Percentiles rank a stretch among this genome's conserved stretches.
Evolutionary conservation across 306 rosid species (phyloP).

Genomic region (Dryas drummondii): DNA sequence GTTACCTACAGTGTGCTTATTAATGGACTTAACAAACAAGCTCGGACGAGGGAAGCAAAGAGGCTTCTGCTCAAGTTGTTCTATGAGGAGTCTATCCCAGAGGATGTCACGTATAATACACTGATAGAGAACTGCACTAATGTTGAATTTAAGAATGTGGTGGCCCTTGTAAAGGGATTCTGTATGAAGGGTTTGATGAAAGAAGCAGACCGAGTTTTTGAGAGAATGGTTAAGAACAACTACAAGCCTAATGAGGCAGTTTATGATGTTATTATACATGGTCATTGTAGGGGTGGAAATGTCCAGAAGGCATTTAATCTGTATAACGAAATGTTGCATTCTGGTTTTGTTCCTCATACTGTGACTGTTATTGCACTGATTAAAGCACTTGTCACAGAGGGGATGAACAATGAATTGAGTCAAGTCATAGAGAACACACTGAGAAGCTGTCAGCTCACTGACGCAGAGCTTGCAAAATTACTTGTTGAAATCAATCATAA

Average conservation of each 20-base stretch:
- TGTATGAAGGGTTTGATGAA: slow-evolving; percentile 89
- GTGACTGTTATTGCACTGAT: slow-evolving; percentile 64
- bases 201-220: slow-evolving; percentile 73
- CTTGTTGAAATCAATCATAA: slow-evolving; percentile 68
- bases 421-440: slow-evolving; percentile 50
- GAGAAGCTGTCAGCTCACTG: slow-evolving; percentile 60
- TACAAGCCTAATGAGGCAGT: slow-evolving; percentile 59
- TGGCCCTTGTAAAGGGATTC: slow-evolving; percentile 81
- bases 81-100: slow-evolving; percentile 64
- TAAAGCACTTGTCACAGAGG: slow-evolving; percentile 60
- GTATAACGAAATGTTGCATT: slow-evolving; percentile 60
- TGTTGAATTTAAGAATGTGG: slow-evolving; percentile 64
- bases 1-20: slow-evolving; percentile 91
- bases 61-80: slow-evolving; percentile 83
- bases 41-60: slow-evolving; percentile 85
- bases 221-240: slow-evolving; percentile 57
- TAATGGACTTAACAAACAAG: slow-evolving; percentile 79
- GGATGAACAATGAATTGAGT: slow-evolving; percentile 61
- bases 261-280: slow-evolving; percentile 72
- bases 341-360: slow-evolving; percentile 67
- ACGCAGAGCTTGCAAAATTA: slow-evolving; percentile 69
- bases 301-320: slow-evolving; percentile 60
- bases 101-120: slow-evolving; percentile 64
- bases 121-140: slow-evolving; percentile 69
- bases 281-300: slow-evolving; percentile 71